phyloP scores from a whole-genome alignment of 179 eudicot species.

The Silene noctiflora region DNA sequence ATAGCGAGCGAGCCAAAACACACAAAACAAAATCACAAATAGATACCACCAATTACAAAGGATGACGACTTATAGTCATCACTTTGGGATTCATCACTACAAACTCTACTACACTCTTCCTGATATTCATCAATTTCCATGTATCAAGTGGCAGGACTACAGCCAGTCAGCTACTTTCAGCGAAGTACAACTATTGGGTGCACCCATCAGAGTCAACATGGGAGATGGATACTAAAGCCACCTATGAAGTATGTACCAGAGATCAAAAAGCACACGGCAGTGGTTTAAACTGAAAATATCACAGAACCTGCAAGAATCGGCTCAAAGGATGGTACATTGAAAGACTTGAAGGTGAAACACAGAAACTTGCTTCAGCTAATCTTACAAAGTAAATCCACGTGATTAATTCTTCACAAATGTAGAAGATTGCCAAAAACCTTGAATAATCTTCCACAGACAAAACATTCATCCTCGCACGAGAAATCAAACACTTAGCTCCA shows the following conservation, averaged over 20 bases:
- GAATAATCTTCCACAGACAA: background rate
- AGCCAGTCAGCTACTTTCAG: background rate
- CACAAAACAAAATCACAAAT: background rate
- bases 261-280: background rate
- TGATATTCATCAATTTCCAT: background rate
- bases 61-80: background rate
- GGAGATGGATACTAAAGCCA: background rate
- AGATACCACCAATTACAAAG: background rate
- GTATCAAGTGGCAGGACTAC: background rate
- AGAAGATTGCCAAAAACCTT: background rate
- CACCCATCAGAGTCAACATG: background rate
- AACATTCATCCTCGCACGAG: background rate
- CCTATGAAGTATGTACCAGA: background rate
- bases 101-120: background rate
- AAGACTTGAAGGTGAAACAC: background rate
- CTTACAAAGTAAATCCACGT: background rate
- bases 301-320: background rate
- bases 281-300: background rate
- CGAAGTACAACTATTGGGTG: background rate
- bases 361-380: background rate
- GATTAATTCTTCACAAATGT: background rate
- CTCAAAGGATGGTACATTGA: conserved; percentile 2
- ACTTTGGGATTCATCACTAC: background rate
- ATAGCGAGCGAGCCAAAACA: background rate
- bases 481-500: no score